These are phyloP conservation scores for Helicostylum pulchrum DNA, from an alignment of 192 early-diverging fungal genomes.

Conservation along the genomic window DNA sequence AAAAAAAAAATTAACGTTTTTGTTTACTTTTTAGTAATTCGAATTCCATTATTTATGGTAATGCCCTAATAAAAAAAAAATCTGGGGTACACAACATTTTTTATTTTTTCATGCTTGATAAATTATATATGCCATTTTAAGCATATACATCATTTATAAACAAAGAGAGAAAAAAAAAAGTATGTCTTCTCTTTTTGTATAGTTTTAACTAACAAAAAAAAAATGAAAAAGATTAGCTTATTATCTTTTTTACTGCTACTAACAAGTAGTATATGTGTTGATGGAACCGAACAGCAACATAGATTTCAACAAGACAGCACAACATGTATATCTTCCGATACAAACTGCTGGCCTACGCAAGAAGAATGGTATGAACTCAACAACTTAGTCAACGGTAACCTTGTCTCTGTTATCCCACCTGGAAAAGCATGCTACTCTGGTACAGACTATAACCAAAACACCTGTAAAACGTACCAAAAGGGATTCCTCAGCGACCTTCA, in stretches of 20 bases:
- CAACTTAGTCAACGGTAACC: conserved; percentile 9
- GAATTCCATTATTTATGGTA: no score
- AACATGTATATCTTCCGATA: neutral
- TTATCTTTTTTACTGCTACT: neutral
- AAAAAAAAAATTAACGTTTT: no score
- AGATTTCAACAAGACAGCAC: neutral
- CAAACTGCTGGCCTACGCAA: conserved; percentile 30
- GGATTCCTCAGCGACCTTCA: neutral
- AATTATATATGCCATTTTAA: no score
- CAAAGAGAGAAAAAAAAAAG: no score
- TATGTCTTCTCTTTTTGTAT: neutral
- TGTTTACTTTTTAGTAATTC: no score
- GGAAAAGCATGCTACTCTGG: conserved; percentile 30
- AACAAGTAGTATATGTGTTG: no score
- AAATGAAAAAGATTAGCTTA: neutral
- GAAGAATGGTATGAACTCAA: conserved; percentile 29
- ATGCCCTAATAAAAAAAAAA: no score
- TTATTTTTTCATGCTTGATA: no score
- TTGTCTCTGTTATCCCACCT: conserved; percentile 31
- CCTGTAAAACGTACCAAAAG: conserved; percentile 19
- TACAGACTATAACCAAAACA: conserved; percentile 23
- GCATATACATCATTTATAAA: no score
- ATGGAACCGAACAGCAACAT: no score
- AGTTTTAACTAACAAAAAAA: no score
- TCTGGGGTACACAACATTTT: no score